These are phyloP conservation scores for Tylopilus sp. DNA, from an alignment of 768 basidiomycete genomes.

Conservation along the genomic window DNA sequence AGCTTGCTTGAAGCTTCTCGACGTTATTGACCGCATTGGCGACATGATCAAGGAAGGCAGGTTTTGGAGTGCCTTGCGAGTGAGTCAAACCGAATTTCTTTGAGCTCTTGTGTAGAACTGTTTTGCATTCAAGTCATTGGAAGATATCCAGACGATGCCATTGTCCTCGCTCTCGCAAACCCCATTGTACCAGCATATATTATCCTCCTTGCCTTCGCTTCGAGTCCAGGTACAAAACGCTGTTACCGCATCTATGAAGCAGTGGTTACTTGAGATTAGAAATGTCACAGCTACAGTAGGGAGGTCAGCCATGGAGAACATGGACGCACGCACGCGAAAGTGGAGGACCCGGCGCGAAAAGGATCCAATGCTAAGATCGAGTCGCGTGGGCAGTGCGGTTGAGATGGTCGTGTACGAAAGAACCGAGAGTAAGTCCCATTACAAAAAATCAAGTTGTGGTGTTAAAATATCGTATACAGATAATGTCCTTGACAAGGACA, in stretches of 20 bases:
- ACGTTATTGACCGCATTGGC: constrained; percentile 88
- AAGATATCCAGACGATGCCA: constrained; percentile 91
- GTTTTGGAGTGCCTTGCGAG: constrained; percentile 96
- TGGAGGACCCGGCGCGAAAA: constrained; percentile 85
- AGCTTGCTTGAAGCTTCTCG: constrained; percentile 86
- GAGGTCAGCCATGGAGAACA: constrained; percentile 80
- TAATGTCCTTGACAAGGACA: constrained; percentile 89
- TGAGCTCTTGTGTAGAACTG: constrained; percentile 29
- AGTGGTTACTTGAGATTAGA: constrained; percentile 94
- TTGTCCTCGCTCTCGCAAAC: constrained; percentile 87
- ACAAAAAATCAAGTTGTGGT: background rate
- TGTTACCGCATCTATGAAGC: constrained; percentile 92
- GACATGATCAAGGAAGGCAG: constrained; percentile 91
- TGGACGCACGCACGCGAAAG: constrained; percentile 77
- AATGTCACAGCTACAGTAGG: constrained; percentile 87
- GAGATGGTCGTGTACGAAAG: constrained; percentile 92
- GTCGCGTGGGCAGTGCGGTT: constrained; percentile 86
- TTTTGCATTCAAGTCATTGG: constrained; percentile 67
- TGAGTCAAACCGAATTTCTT: constrained; percentile 40
- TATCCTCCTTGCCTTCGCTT: constrained; percentile 88
- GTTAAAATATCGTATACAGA: constrained; percentile 43
- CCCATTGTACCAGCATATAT: constrained; percentile 86
- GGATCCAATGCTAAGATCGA: constrained; percentile 72
- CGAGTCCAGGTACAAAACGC: constrained; percentile 88
- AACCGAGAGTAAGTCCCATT: constrained; percentile 73